Evolutionary conservation across 78 protist species (phyloP).

Genomic region (Dictyostelium purpureum): DNA sequence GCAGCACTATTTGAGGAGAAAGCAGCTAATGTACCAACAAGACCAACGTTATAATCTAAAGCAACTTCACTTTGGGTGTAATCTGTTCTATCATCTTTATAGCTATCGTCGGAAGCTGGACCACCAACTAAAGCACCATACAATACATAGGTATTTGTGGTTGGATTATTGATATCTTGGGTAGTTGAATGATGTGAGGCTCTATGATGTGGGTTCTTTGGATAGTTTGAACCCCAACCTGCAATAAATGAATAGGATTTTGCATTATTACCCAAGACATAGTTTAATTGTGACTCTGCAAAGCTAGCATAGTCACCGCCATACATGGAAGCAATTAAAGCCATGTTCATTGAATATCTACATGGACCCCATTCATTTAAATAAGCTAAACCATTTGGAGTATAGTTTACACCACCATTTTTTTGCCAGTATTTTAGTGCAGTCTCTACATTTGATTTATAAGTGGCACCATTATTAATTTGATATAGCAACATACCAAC

Average conservation of each 20-base stretch:
- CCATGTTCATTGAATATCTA: conserved; percentile 11
- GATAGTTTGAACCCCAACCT: conserved; percentile 33
- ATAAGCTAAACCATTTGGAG: conserved; percentile 44
- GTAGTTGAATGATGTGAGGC: conserved; percentile 45
- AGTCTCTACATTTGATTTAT: not conserved
- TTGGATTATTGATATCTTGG: conserved; percentile 30
- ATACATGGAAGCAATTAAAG: not conserved
- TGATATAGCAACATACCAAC: not conserved
- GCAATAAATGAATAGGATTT: conserved; percentile 23
- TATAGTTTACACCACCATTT: conserved; percentile 6
- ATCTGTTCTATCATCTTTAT: conserved; percentile 14
- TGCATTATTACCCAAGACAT: conserved; percentile 35
- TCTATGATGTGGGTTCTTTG: conserved; percentile 70
- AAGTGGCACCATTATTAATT: not conserved
- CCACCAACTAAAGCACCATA: conserved; percentile 70
- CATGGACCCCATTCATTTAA: conserved; percentile 40
- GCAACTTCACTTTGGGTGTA: conserved; percentile 59
- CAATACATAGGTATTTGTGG: not conserved
- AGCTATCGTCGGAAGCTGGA: conserved; percentile 11
- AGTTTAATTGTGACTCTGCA: conserved; percentile 1
- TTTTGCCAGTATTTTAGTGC: not conserved
- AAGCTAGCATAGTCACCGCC: not conserved
- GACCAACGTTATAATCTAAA: conserved; percentile 55
- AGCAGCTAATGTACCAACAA: conserved; percentile 14
- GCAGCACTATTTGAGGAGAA: not conserved